These are phyloP conservation scores for Lineolata rhizophorae DNA, from an alignment of 495 filamentous ascomycete species.

Conservation along the genomic window DNA sequence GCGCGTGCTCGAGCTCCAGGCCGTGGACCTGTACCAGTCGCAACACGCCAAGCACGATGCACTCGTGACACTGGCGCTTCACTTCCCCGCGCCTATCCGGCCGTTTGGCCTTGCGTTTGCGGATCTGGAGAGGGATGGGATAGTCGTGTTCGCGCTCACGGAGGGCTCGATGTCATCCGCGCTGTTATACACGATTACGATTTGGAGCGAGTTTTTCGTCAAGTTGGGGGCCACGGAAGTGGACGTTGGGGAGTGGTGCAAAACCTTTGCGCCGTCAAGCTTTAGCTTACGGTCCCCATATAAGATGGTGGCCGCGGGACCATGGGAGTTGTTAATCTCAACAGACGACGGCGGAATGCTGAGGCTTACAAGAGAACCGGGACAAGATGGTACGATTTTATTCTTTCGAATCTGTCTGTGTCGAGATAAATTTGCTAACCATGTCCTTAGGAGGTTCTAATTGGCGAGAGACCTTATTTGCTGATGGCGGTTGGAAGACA, in stretches of 20 bases:
- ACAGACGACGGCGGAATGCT: slow-evolving; percentile 67
- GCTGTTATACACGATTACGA: slow-evolving; percentile 55
- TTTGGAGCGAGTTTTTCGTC: slow-evolving; percentile 65
- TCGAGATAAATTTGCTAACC: slow-evolving; percentile 7
- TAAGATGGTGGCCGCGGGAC: slow-evolving; percentile 49
- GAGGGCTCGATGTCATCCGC: slow-evolving; percentile 56
- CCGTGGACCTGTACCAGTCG: slow-evolving; percentile 57
- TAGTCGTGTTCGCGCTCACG: slow-evolving; percentile 67
- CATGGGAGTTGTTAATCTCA: slow-evolving; percentile 53
- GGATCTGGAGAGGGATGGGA: slow-evolving; percentile 54
- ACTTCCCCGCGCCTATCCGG: slow-evolving; percentile 48
- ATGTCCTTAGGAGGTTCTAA: slow-evolving; percentile 22
- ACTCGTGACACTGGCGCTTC: slow-evolving; percentile 47
- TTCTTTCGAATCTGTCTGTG: slow-evolving; percentile 13
- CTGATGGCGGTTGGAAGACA: slow-evolving; percentile 55
- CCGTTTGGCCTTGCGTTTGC: slow-evolving; percentile 58
- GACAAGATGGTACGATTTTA: slow-evolving; percentile 38
- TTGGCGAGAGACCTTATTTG: slow-evolving; percentile 63
- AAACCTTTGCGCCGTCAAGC: slow-evolving; percentile 42
- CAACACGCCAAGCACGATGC: slow-evolving; percentile 40
- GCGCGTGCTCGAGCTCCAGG: slow-evolving; percentile 61
- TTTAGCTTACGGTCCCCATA: slow-evolving; percentile 64
- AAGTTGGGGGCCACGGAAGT: slow-evolving; percentile 42
- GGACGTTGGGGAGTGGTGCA: slow-evolving; percentile 54
- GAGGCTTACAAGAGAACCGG: slow-evolving; percentile 40